phyloP scores from a whole-genome alignment of 306 rosid species.

The apple (Malus domestica) region DNA sequence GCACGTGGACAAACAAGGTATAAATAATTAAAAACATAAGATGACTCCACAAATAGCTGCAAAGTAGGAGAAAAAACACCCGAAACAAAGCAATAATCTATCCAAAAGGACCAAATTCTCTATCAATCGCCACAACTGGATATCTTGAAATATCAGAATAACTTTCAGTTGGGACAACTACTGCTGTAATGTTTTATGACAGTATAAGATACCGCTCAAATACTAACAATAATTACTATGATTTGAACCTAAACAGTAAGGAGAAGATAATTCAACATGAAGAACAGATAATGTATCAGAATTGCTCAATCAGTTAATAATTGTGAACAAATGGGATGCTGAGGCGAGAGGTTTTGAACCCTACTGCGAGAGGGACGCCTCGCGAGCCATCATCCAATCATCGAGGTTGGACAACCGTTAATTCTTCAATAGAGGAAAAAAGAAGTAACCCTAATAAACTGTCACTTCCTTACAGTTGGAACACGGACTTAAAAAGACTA shows the following conservation, averaged over 20 bases:
- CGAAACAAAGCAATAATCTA: not conserved
- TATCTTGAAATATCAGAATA: not conserved
- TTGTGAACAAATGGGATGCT: not conserved
- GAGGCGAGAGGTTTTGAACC: too few species aligned
- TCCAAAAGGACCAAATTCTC: not conserved
- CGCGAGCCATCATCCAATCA: not conserved
- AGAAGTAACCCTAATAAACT: not conserved
- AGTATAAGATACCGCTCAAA: not conserved
- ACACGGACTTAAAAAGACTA: not conserved
- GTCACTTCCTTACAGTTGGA: not conserved
- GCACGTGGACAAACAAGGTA: slow-evolving; percentile 15
- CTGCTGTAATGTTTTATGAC: not conserved
- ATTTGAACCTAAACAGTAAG: not conserved
- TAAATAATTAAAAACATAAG: not conserved
- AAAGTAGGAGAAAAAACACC: not conserved
- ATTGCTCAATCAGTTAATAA: not conserved
- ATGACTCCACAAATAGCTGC: not conserved
- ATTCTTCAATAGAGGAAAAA: not conserved
- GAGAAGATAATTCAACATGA: not conserved
- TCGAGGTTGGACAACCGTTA: not conserved
- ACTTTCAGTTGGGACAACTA: not conserved
- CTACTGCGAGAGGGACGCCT: too few species aligned
- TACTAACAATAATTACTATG: not conserved
- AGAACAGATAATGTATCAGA: not conserved
- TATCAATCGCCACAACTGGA: not conserved